Evolutionary conservation across 805 yeast species (phyloP).

Genomic region (Yarrowia porcina): DNA sequence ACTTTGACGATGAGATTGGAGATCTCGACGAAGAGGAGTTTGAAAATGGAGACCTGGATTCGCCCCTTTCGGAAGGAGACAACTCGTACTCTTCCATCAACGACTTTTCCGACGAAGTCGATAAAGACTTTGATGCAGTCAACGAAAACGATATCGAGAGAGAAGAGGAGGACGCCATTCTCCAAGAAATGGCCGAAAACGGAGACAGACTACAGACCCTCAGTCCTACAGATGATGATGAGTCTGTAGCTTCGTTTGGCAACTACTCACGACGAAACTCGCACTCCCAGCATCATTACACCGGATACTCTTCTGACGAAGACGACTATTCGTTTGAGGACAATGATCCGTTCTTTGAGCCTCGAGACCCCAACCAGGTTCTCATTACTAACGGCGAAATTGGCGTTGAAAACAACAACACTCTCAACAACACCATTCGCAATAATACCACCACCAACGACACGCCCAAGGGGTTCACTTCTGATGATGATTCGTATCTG

Average conservation of each 20-base stretch:
- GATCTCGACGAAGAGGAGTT: conserved; percentile 13
- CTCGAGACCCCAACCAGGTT: conserved; percentile 25
- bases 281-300: conserved; percentile 18
- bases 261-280: conserved; percentile 18
- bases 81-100: conserved; percentile 27
- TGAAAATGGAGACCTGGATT: conserved; percentile 18
- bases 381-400: conserved; percentile 25
- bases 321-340: conserved; percentile 21
- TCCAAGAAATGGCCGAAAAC: conserved; percentile 14
- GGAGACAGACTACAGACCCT: conserved; percentile 8
- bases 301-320: conserved; percentile 22
- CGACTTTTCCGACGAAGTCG: conserved; percentile 36
- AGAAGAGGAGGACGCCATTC: conserved; percentile 24
- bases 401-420: conserved; percentile 10
- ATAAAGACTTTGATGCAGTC: conserved; percentile 28
- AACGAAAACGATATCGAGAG: conserved; percentile 36
- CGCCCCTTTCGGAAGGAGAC: conserved; percentile 20
- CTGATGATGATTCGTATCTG: conserved; percentile 20
- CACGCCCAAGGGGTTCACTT: neutral
- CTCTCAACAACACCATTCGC: neutral
- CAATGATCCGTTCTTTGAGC: conserved; percentile 25
- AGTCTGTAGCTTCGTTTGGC: conserved; percentile 13
- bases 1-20: conserved; percentile 29
- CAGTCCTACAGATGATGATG: conserved; percentile 7
- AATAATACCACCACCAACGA: neutral